Conservation (phyloP, 352 stramenopile species). For the Phytophthora boehmeriae region DNA sequence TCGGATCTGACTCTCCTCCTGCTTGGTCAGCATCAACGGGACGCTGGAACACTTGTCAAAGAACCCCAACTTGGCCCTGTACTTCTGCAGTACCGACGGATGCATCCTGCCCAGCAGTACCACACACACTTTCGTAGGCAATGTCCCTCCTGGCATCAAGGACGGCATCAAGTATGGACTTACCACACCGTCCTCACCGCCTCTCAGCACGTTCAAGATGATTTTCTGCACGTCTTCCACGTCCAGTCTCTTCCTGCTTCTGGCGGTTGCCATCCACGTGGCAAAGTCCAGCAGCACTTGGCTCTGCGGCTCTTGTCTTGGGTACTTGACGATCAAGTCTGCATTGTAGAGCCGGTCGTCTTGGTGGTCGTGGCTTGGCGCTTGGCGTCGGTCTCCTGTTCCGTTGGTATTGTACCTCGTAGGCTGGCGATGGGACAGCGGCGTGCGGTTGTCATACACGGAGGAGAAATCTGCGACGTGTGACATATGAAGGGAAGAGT, state of each 20-base stretch:
- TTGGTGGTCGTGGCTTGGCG: constrained; percentile 18
- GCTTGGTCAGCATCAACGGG: constrained; percentile 70
- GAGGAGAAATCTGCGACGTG: constrained; percentile 1
- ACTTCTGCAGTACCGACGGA: constrained; percentile 72
- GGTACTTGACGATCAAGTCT: constrained; percentile 73
- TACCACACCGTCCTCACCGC: constrained; percentile 12
- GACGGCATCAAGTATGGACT: constrained; percentile 67
- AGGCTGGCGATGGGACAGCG: constrained; percentile 23
- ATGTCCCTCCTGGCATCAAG: constrained; percentile 42
- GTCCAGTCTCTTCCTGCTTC: constrained; percentile 50
- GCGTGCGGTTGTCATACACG: constrained; percentile 24
- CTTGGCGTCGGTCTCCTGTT: constrained; percentile 18
- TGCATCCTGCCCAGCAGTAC: constrained; percentile 75
- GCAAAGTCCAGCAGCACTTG: constrained; percentile 78
- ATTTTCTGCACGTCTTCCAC: constrained; percentile 71
- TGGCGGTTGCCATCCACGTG: constrained; percentile 64
- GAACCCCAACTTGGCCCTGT: constrained; percentile 67
- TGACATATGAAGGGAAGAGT: constrained; percentile 9
- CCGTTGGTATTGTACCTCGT: constrained; percentile 11
- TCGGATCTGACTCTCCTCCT: constrained; percentile 41
- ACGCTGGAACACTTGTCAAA: constrained; percentile 78
- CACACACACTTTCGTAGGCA: constrained; percentile 75
- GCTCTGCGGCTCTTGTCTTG: constrained; percentile 62
- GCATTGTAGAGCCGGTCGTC: constrained; percentile 57
- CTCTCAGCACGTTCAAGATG: constrained; percentile 51